Percentiles rank a stretch among this genome's conserved stretches.
Evolutionary conservation across 1,284 basidiomycete species (phyloP).

Genomic region (Coniophora puteana): DNA sequence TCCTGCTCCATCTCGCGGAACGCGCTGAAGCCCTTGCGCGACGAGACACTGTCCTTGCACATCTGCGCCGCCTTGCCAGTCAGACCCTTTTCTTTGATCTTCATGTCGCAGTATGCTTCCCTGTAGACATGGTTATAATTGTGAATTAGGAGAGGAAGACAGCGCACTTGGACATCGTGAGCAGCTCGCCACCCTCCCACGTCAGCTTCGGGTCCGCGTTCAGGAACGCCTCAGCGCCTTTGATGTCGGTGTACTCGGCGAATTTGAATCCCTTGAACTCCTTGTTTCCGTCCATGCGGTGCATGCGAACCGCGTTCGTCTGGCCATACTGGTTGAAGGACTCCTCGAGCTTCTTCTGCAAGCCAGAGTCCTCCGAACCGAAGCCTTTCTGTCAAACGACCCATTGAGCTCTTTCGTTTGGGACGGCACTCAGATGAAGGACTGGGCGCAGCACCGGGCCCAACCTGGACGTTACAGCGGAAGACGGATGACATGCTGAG

Average conservation of each 20-base stretch:
- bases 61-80: conserved; percentile 60
- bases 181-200: conserved; percentile 72
- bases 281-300: conserved; percentile 67
- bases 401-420: not conserved
- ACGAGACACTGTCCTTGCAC: conserved; percentile 49
- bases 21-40: conserved; percentile 77
- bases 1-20: conserved; percentile 74
- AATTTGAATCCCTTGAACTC: conserved; percentile 94
- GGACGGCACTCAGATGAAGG: conserved; percentile 1
- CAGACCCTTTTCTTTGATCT: conserved; percentile 93
- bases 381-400: conserved; percentile 77
- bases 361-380: conserved; percentile 63
- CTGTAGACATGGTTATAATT: conserved; percentile 33
- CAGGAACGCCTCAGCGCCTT: conserved; percentile 74
- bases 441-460: conserved; percentile 1
- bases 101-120: conserved; percentile 93
- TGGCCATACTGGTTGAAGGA: conserved; percentile 85
- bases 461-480: not conserved
- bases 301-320: conserved; percentile 85
- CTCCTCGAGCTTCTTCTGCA: conserved; percentile 78
- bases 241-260: conserved; percentile 80
- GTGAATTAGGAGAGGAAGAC: conserved; percentile 14
- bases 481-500: conserved; percentile 1
- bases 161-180: conserved; percentile 84
- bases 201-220: conserved; percentile 76